Base-by-base conservation (phyloP, 2,329 filamentous ascomycete species). In the Trichoderma semiorbis region DNA sequence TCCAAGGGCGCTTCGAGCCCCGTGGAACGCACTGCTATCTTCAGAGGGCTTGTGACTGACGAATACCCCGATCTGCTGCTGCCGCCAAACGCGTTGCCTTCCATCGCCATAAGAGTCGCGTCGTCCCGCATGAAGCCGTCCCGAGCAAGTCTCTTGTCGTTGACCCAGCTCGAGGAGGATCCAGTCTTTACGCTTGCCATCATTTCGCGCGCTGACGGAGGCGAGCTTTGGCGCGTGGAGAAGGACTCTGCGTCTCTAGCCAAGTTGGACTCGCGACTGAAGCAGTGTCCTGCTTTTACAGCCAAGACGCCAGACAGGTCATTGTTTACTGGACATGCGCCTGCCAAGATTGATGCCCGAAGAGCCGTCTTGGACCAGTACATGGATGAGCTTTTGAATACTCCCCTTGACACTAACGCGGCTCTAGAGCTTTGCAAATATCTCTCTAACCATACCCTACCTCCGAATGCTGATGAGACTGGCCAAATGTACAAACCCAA, bases 51-150 rank as follows among this genome's bases (percentile, higher is more conserved):
- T 26, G 86, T 94, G 6, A 94, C 92, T 0, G 94, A 97, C 0
- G 93, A 97, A 75, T 95, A 94, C 78, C 94, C 95, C 1, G 92
- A 93, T 74, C 86, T 98, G 8, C 83, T 98, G 26, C 85, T 99
- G 2, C 91, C 94, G 11, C 95, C 96, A 0, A 97, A 97, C 79
- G 94, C 95, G 7, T 85, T 99, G 8, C 92, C 93, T 4, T 93
- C 93, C 1, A 92, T 99, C 70, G 89, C 92, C 74, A 90, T 98
- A 62, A 93, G 89, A 79, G 95, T 98, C 5, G 93, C 94, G 4
- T 98, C 96, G 5, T 98, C 96, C 26, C 91, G 96, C n/a, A 90
- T 99, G 85, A 94, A 93, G 78, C 96, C 95, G 16, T 97, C 95
- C 0, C 87, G 95, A 74, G 90, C 94, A 47, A 98, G 95, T 79